phyloP scores from a whole-genome alignment of 306 rosid species.

The Bauhinia variegata region DNA sequence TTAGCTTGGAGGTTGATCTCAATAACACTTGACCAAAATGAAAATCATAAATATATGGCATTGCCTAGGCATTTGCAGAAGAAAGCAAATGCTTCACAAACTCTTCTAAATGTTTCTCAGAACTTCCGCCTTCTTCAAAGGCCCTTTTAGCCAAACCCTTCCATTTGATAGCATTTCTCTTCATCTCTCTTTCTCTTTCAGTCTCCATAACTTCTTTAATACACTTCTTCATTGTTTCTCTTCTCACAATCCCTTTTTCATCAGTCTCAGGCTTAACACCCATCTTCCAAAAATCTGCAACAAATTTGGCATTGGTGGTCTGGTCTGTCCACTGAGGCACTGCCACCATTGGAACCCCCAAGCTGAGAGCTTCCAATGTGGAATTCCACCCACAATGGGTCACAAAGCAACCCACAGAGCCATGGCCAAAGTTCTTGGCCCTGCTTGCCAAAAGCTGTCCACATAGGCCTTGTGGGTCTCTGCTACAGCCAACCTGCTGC shows the following conservation, averaged over 20 bases:
- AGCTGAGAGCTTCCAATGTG: conserved; percentile 1
- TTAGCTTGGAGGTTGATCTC: no score
- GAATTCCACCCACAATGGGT: conserved; percentile 34
- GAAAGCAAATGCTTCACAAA: background rate
- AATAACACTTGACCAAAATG: no score
- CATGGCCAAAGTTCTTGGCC: conserved; percentile 3
- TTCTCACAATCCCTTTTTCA: background rate
- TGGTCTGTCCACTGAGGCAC: background rate
- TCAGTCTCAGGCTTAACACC: conserved; percentile 3
- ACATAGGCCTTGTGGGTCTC: conserved; percentile 13
- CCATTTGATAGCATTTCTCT: background rate
- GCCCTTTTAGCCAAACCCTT: background rate
- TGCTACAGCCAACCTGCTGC: background rate
- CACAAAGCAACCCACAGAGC: conserved; percentile 4
- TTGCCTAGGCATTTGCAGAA: no score
- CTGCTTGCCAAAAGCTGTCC: conserved; percentile 7
- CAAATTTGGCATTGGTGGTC: background rate
- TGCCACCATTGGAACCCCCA: conserved; percentile 9
- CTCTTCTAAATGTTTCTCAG: background rate
- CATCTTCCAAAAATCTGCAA: conserved; percentile 11
- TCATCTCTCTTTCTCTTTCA: background rate
- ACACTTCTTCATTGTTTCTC: conserved; percentile 3
- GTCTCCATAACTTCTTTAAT: background rate
- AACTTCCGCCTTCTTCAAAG: background rate
- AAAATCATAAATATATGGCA: no score